Conservation (phyloP, 768 basidiomycete genomes). For the Collybiopsis luxurians region DNA sequence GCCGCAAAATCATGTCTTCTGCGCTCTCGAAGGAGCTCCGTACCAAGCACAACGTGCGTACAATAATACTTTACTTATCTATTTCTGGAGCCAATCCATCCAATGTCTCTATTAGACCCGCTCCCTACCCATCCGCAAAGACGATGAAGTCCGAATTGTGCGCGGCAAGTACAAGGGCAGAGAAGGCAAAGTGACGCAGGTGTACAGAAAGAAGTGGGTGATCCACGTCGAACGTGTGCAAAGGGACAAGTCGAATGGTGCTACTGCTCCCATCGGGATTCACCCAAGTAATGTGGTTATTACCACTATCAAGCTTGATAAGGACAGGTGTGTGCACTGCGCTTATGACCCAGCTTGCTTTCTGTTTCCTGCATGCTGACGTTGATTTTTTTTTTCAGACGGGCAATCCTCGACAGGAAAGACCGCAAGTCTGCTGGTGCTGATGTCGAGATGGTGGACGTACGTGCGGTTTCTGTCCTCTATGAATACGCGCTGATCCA, state of each 20-base stretch:
- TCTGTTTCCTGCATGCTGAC: neutral
- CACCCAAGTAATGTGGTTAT: slow-evolving; percentile 98
- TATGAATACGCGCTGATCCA: neutral
- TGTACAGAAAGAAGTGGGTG: slow-evolving; percentile 99
- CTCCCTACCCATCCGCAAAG: slow-evolving; percentile 93
- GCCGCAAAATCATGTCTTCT: slow-evolving; percentile 98
- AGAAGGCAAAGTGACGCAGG: slow-evolving; percentile 97
- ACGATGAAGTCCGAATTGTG: slow-evolving; percentile 96
- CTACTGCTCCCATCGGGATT: slow-evolving; percentile 89
- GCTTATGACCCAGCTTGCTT: no score
- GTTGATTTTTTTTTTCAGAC: slow-evolving; percentile 37
- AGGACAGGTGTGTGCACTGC: slow-evolving; percentile 61
- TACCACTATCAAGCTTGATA: slow-evolving; percentile 88
- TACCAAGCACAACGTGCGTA: slow-evolving; percentile 82
- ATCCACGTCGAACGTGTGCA: slow-evolving; percentile 98
- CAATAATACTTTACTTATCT: neutral
- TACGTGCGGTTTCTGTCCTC: slow-evolving; percentile 35
- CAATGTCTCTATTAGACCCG: no score
- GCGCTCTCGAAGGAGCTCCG: slow-evolving; percentile 94
- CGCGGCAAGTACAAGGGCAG: slow-evolving; percentile 98
- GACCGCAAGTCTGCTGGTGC: slow-evolving; percentile 56
- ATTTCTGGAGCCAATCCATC: slow-evolving; percentile 2
- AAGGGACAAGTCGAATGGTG: slow-evolving; percentile 96
- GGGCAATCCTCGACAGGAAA: slow-evolving; percentile 86
- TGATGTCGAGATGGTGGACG: slow-evolving; percentile 81